Evolutionary conservation across 371 early-diverging fungal genomes (phyloP).

Genomic region (Actinomucor elegans): DNA sequence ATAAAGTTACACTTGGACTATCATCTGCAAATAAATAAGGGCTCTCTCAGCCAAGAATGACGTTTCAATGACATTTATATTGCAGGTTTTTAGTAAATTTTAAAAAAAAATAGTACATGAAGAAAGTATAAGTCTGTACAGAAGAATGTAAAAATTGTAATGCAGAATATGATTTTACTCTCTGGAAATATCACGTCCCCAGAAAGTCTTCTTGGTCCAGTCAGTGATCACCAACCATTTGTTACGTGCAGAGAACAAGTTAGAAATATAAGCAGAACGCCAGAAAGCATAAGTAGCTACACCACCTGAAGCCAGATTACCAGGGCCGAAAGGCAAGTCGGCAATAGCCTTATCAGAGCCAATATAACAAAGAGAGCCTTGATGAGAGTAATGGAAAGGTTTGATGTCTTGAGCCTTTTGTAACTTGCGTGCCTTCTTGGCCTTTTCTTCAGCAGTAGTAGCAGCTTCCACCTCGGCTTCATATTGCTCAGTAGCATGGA

Average conservation of each 20-base stretch:
- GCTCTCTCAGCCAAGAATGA: no score
- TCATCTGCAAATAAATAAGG: no score
- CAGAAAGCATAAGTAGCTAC: constrained; percentile 80
- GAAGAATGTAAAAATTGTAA: constrained; percentile 1
- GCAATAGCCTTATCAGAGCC: constrained; percentile 91
- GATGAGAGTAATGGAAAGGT: constrained; percentile 81
- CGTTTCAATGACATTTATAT: no score
- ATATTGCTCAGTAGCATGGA: constrained; percentile 51
- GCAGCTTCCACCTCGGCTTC: constrained; percentile 27
- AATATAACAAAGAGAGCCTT: constrained; percentile 90
- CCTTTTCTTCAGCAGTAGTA: constrained; percentile 32
- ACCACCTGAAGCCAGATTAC: constrained; percentile 72
- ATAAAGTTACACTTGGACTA: no score
- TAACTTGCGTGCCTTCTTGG: constrained; percentile 43
- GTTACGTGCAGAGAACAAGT: constrained; percentile 84
- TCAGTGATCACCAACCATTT: constrained; percentile 80
- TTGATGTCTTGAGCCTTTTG: constrained; percentile 53
- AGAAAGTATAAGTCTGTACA: no score
- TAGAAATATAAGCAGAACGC: constrained; percentile 71
- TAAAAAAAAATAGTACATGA: no score
- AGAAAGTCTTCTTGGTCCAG: constrained; percentile 85
- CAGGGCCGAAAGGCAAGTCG: constrained; percentile 78
- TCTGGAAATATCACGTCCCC: constrained; percentile 90
- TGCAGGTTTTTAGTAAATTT: no score
- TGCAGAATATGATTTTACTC: constrained; percentile 56